Evolutionary conservation across 1,139 yeast species (phyloP).

Genomic region (Petasospora rhodanensis): DNA sequence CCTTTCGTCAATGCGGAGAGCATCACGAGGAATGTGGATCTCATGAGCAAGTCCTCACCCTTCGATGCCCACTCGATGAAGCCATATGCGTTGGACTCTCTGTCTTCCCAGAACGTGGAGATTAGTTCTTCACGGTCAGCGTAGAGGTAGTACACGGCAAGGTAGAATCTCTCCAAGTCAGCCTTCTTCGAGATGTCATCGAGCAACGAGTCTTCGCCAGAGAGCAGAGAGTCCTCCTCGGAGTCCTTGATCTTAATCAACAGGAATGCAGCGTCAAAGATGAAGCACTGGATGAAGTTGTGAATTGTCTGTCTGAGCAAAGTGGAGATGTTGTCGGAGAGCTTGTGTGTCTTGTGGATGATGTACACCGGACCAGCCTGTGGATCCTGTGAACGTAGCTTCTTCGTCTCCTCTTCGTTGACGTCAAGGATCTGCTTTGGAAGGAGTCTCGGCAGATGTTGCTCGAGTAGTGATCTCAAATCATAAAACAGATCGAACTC

Average conservation of each 20-base stretch:
- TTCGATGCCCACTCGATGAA: constrained; percentile 86
- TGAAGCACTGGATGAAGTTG: constrained; percentile 54
- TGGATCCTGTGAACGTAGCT: constrained; percentile 50
- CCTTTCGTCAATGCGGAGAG: constrained; percentile 70
- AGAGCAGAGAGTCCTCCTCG: constrained; percentile 77
- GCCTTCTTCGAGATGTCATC: constrained; percentile 66
- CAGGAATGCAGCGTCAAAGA: constrained; percentile 72
- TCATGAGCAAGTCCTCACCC: constrained; percentile 77
- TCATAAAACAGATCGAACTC: constrained; percentile 52
- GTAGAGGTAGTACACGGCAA: constrained; percentile 71
- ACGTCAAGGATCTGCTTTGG: constrained; percentile 42
- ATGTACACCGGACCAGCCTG: constrained; percentile 20
- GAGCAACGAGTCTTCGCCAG: constrained; percentile 39
- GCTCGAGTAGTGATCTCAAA: constrained; percentile 62
- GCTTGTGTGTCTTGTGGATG: constrained; percentile 16
- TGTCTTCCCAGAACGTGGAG: constrained; percentile 66
- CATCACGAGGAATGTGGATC: constrained; percentile 77
- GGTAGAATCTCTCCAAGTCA: constrained; percentile 82
- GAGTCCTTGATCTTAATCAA: constrained; percentile 75
- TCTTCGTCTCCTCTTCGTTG: constrained; percentile 48
- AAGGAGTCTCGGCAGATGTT: constrained; percentile 52
- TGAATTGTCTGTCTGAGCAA: constrained; percentile 29
- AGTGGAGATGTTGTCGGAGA: constrained; percentile 21
- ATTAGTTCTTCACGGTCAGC: constrained; percentile 56
- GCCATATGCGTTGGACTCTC: constrained; percentile 61